These are phyloP conservation scores for Aspergillus ochraceus DNA, from an alignment of 2,329 filamentous ascomycete genomes.

Conservation along the genomic window DNA sequence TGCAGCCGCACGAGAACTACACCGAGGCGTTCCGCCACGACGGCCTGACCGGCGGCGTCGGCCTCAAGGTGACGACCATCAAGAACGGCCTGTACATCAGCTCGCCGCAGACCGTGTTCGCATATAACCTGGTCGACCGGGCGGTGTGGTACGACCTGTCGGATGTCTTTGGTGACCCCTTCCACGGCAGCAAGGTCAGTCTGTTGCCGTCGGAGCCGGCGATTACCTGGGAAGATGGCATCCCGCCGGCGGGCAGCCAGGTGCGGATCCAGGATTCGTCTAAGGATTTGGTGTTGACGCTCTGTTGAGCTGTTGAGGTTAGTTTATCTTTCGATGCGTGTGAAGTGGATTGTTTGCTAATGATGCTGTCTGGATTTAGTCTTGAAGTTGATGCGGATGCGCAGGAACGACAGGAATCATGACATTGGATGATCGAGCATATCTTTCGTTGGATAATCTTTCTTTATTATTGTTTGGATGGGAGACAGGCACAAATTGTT, in stretches of 20 bases:
- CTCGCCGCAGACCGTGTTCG: constrained; percentile 42
- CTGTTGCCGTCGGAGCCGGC: constrained; percentile 18
- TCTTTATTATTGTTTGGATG: no score
- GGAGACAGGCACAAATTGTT: no score
- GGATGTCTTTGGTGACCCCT: constrained; percentile 48
- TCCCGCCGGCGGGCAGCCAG: constrained; percentile 33
- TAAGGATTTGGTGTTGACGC: constrained; percentile 26
- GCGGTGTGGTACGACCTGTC: constrained; percentile 45
- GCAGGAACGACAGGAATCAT: neutral
- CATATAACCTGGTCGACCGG: constrained; percentile 37
- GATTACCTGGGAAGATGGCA: constrained; percentile 34
- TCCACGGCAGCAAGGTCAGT: constrained; percentile 20
- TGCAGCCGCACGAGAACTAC: constrained; percentile 30
- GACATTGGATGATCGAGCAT: no score
- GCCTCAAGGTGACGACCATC: constrained; percentile 42
- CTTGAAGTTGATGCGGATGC: no score
- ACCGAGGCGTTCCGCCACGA: constrained; percentile 38
- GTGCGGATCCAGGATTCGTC: constrained; percentile 22
- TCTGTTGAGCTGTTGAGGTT: constrained; percentile 20
- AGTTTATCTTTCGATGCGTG: neutral
- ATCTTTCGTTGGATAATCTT: no score
- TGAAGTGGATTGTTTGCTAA: neutral
- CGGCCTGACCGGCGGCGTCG: constrained; percentile 38
- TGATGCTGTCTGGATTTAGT: neutral
- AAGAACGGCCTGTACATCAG: constrained; percentile 34